These are phyloP conservation scores for Medicago lupulina DNA, from an alignment of 306 rosid species.

Conservation along the genomic window DNA sequence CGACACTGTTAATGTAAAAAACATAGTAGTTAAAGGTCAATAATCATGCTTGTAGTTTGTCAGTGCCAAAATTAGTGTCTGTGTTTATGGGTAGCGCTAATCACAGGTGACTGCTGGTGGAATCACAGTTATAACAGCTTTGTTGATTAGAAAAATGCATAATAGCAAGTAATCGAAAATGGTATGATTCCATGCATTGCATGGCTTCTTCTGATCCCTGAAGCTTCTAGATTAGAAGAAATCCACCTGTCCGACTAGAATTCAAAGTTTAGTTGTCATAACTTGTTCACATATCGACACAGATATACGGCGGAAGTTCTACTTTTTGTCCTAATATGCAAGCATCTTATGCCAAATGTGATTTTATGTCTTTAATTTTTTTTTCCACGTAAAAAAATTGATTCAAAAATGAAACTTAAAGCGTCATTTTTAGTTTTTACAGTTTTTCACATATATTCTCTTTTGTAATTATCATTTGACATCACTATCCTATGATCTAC, in stretches of 20 bases:
- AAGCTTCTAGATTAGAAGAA: not conserved
- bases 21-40: not conserved
- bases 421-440: not conserved
- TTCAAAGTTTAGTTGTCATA: not conserved
- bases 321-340: not conserved
- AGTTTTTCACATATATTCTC: too few relatives aligned
- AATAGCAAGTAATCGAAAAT: not conserved
- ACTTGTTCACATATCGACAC: not conserved
- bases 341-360: not conserved
- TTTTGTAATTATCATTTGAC: too few relatives aligned
- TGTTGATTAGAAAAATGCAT: not conserved
- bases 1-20: too few relatives aligned
- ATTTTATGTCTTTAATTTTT: not conserved
- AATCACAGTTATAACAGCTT: not conserved
- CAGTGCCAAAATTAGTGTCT: too few relatives aligned
- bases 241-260: not conserved
- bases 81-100: not conserved
- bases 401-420: not conserved
- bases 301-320: too few relatives aligned
- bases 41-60: not conserved
- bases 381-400: too few relatives aligned
- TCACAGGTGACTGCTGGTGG: not conserved
- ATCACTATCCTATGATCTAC: conserved; percentile 1
- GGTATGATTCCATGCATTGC: too few relatives aligned
- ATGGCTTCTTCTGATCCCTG: not conserved